phyloP scores from a whole-genome alignment of 2,329 filamentous ascomycete species.

The Alternaria sp. region DNA sequence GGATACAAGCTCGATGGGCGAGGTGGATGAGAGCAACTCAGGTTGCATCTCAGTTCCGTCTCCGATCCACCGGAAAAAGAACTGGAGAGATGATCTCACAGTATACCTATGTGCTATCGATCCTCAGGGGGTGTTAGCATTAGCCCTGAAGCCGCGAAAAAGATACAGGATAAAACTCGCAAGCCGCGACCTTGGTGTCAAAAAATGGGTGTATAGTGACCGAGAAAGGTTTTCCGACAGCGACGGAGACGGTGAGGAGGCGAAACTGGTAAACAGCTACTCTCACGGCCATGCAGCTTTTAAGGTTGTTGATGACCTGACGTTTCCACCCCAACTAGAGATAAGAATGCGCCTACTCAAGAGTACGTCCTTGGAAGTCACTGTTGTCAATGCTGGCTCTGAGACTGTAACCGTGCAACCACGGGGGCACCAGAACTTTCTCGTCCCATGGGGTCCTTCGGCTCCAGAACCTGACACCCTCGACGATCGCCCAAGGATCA shows the following conservation, averaged over 20 bases:
- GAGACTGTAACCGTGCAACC: background rate
- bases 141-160: background rate
- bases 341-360: background rate
- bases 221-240: background rate
- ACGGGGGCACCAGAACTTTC: background rate
- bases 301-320: background rate
- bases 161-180: background rate
- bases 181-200: conserved; percentile 1
- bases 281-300: background rate
- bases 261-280: conserved; percentile 9
- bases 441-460: background rate
- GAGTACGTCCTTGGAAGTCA: background rate
- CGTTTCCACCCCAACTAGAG: background rate
- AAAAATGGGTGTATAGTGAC: background rate
- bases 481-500: background rate
- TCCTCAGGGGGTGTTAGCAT: background rate
- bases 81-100: conserved; percentile 1
- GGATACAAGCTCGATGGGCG: background rate
- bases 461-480: background rate
- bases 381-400: background rate
- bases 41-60: conserved; percentile 6
- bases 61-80: background rate
- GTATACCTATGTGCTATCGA: background rate
- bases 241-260: background rate
- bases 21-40: background rate